Percentiles rank a stretch among this genome's conserved stretches.
phyloP scores from a whole-genome alignment of 345 rosid species.

The Trapa incisa region DNA sequence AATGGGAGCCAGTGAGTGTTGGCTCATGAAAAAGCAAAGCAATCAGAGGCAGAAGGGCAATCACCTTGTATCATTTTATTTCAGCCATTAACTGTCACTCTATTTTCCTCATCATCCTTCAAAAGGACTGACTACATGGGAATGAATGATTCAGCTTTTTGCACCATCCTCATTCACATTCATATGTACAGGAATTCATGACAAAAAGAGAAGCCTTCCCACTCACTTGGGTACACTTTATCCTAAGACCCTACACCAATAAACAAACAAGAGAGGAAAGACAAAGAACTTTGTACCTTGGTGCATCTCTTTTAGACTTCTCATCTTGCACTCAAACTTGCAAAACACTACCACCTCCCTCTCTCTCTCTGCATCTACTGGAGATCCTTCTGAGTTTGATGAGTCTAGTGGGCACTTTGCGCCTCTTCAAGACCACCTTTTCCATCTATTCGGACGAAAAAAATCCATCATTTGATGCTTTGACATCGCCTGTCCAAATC shows the following conservation, averaged over 20 bases:
- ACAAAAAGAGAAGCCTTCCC: neutral
- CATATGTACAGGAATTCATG: neutral
- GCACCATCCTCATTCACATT: neutral
- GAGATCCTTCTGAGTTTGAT: neutral
- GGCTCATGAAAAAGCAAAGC: too few relatives aligned
- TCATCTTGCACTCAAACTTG: neutral
- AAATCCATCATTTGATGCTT: neutral
- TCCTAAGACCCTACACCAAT: neutral
- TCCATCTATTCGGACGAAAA: neutral
- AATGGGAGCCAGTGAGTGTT: neutral
- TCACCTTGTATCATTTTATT: too few relatives aligned
- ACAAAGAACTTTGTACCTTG: neutral
- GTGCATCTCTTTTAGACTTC: neutral
- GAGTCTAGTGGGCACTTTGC: neutral
- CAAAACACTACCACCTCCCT: neutral
- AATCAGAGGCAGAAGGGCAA: too few relatives aligned
- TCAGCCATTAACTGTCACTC: too few relatives aligned
- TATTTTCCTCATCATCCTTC: neutral
- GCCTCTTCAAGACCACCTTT: slow-evolving; percentile 1
- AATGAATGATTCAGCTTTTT: neutral
- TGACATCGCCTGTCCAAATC: neutral
- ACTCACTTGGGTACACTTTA: neutral
- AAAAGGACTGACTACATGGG: neutral
- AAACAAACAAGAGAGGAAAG: neutral
- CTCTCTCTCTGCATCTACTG: neutral